Percentiles rank a stretch among this genome's conserved stretches.
Evolutionary conservation across 192 early-diverging fungal genomes (phyloP).

Genomic region (Podila verticillata): DNA sequence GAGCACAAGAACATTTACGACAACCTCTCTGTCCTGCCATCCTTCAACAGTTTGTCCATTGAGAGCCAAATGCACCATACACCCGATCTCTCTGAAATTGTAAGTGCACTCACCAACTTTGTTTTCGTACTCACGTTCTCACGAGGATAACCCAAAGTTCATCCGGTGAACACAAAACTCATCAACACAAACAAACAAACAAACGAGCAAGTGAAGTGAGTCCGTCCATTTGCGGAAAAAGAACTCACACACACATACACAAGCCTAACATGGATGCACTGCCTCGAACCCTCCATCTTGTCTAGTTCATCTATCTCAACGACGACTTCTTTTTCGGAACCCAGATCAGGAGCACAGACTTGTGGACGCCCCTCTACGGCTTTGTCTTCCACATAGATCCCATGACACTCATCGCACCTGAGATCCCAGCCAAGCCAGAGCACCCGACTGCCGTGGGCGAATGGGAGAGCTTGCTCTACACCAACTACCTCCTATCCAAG

Average conservation of each 20-base stretch:
- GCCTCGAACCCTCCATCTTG: neutral
- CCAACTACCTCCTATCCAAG: conserved; percentile 47
- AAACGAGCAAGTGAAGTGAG: neutral
- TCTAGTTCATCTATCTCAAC: conserved; percentile 52
- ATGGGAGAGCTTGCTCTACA: conserved; percentile 41
- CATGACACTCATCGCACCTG: neutral
- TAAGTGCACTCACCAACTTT: conserved; percentile 18
- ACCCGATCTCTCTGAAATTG: conserved; percentile 31
- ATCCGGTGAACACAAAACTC: neutral
- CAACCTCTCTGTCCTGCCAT: conserved; percentile 24
- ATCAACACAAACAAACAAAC: neutral
- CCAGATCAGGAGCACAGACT: conserved; percentile 15
- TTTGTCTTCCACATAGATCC: conserved; percentile 42
- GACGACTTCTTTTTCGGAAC: conserved; percentile 51
- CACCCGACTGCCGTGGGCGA: conserved; percentile 14
- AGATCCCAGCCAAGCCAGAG: neutral
- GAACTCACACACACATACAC: neutral
- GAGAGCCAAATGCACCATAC: conserved; percentile 52
- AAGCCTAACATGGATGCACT: neutral
- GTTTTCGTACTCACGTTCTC: neutral
- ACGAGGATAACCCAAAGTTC: neutral
- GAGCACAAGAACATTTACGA: conserved; percentile 43
- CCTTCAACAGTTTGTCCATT: conserved; percentile 54
- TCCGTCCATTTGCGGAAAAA: too few relatives aligned
- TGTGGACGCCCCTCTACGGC: conserved; percentile 55